Percentiles rank a stretch among this genome's conserved stretches.
phyloP scores from a whole-genome alignment of 805 yeast genomes.

The Wickerhamiella parazyma region DNA sequence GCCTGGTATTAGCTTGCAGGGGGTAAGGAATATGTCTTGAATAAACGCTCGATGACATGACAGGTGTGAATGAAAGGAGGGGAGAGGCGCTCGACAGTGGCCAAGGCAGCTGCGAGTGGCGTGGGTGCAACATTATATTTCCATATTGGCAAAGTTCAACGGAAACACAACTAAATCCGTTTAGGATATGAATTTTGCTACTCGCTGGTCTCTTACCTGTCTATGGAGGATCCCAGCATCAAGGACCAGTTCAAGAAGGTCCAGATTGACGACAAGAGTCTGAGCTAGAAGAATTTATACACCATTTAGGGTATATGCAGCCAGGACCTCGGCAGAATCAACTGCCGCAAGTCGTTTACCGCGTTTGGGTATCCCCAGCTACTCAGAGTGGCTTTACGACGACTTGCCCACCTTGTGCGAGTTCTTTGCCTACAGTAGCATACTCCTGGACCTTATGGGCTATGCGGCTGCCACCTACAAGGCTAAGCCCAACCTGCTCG shows the following conservation, averaged over 20 bases:
- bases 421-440: conserved; percentile 53
- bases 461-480: conserved; percentile 37
- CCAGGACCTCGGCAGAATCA: conserved; percentile 50
- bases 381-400: conserved; percentile 65
- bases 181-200: conserved; percentile 75
- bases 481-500: conserved; percentile 38
- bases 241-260: conserved; percentile 28
- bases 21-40: no score
- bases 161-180: conserved; percentile 68
- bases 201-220: conserved; percentile 45
- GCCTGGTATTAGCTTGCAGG: no score
- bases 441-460: conserved; percentile 53
- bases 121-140: no score
- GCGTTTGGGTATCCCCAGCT: conserved; percentile 67
- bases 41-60: no score
- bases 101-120: no score
- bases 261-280: conserved; percentile 36
- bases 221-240: conserved; percentile 29
- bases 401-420: conserved; percentile 62
- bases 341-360: conserved; percentile 55
- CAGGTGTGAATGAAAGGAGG: no score
- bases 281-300: conserved; percentile 53
- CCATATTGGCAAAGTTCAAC: conserved; percentile 63
- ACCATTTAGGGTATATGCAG: conserved; percentile 69
- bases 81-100: no score